A percentile compares a stretch with the other conserved stretches of the same genome.
Evolutionary conservation across 73 alveolate species (phyloP).

Genomic region (Paramecium caudatum): DNA sequence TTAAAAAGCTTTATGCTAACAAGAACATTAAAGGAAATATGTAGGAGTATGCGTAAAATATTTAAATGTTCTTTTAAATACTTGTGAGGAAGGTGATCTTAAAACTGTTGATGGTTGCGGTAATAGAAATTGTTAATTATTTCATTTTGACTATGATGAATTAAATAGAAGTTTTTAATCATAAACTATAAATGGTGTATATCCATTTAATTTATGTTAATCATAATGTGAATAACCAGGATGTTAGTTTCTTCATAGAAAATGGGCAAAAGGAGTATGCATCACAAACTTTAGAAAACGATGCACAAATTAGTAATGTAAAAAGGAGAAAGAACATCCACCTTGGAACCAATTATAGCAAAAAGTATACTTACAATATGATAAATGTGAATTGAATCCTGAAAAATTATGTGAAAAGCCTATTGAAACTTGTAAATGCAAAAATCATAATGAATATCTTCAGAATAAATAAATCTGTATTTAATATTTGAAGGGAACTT

Average conservation of each 20-base stretch:
- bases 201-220: conserved; percentile 7
- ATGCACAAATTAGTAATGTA: neutral
- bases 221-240: neutral
- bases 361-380: neutral
- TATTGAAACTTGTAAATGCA: neutral
- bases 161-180: neutral
- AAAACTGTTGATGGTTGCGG: neutral
- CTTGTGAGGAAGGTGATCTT: neutral
- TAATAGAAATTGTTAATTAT: neutral
- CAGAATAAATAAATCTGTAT: neutral
- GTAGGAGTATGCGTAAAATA: conserved; percentile 20
- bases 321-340: neutral
- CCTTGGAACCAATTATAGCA: neutral
- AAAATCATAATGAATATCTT: neutral
- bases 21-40: neutral
- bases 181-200: neutral
- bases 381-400: neutral
- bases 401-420: neutral
- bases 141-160: neutral
- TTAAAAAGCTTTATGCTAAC: too few species aligned
- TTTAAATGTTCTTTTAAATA: neutral
- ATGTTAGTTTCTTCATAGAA: neutral
- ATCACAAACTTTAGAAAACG: neutral
- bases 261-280: neutral
- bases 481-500: neutral